Percentiles rank a stretch among this genome's conserved stretches.
Conservation (phyloP, 108 stramenopile genomes). For the Bacterosira constricta region DNA sequence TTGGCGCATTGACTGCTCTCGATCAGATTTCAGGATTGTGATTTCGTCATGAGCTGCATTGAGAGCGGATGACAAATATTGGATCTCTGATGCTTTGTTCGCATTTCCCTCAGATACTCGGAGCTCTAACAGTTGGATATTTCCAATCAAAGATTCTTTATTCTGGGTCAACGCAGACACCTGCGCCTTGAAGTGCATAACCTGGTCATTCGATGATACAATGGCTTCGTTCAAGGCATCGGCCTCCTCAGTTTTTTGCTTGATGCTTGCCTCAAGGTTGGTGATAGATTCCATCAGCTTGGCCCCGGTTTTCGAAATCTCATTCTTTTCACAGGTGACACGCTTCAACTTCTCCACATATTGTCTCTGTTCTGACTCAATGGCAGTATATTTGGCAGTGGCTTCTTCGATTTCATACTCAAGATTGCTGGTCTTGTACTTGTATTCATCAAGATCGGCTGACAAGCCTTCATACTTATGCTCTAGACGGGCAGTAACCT, state of each 20-base stretch:
- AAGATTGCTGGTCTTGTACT: neutral
- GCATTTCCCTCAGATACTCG: neutral
- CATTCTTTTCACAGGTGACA: neutral
- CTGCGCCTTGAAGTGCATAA: neutral
- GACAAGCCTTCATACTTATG: neutral
- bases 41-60: neutral
- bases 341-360: neutral
- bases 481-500: neutral
- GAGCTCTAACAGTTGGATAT: slow-evolving; percentile 12
- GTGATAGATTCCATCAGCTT: neutral
- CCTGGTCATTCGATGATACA: neutral
- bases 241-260: neutral
- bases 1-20: neutral
- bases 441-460: neutral
- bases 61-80: slow-evolving; percentile 18
- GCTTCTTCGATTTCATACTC: neutral
- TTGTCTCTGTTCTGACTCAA: neutral
- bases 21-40: neutral
- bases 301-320: too few species aligned
- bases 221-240: neutral
- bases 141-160: neutral
- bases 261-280: neutral
- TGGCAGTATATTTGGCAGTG: neutral
- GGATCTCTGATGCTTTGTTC: neutral
- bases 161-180: neutral